Conservation (phyloP, 805 yeast species). For the Spathaspora hagerdaliae region DNA sequence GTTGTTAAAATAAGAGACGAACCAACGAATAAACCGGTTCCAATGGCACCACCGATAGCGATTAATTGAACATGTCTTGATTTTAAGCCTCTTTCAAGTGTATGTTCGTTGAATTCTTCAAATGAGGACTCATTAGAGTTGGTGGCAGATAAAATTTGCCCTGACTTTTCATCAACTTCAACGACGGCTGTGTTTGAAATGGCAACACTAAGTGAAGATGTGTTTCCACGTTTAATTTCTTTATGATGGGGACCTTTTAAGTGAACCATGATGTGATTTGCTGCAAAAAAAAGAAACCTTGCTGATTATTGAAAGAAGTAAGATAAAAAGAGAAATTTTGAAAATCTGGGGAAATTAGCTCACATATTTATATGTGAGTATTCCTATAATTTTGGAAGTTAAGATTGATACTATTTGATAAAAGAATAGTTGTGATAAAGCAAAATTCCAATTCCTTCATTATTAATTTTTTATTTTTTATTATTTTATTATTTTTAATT, state of each 20-base stretch:
- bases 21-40: slow-evolving; percentile 71
- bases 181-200: slow-evolving; percentile 26
- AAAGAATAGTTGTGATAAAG: no score
- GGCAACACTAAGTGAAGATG: slow-evolving; percentile 21
- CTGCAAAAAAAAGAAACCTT: no score
- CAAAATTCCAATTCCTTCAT: no score
- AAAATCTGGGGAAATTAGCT: no score
- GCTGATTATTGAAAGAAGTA: no score
- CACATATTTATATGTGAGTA: no score
- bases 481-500: no score
- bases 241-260: background rate
- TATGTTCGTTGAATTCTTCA: slow-evolving; percentile 15
- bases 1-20: slow-evolving; percentile 54
- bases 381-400: no score
- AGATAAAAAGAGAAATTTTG: no score
- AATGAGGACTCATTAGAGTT: slow-evolving; percentile 12
- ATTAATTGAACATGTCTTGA: slow-evolving; percentile 63
- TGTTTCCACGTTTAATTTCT: slow-evolving; percentile 20
- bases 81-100: slow-evolving; percentile 36
- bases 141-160: slow-evolving; percentile 14
- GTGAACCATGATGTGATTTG: no score
- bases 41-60: slow-evolving; percentile 82
- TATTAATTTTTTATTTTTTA: no score
- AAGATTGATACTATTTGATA: no score
- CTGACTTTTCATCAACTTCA: slow-evolving; percentile 17